A percentile compares a stretch with the other conserved stretches of the same genome.
phyloP scores from a whole-genome alignment of 345 rosid species.

The Limnanthes douglasii region DNA sequence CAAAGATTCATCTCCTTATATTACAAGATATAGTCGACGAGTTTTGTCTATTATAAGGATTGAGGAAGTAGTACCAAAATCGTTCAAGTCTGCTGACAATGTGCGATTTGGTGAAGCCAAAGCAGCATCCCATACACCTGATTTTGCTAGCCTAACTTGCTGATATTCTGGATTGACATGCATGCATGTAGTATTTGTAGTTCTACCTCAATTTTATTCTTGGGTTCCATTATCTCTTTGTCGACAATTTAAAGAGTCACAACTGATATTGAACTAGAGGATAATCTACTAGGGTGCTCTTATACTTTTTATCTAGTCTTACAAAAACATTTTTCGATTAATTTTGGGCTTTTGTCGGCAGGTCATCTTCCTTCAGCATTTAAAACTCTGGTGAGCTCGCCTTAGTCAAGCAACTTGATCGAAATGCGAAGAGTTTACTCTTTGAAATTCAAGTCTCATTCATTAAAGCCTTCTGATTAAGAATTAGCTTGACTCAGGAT shows the following conservation, averaged over 20 bases:
- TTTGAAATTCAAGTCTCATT: constrained; percentile 84
- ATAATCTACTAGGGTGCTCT: no score
- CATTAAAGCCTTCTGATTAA: constrained; percentile 50
- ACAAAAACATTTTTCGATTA: no score
- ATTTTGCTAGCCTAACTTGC: constrained; percentile 61
- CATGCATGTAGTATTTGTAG: constrained; percentile 37
- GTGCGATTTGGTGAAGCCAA: constrained; percentile 42
- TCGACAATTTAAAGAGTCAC: no score
- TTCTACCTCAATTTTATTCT: background rate
- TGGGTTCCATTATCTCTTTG: background rate
- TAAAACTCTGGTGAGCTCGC: constrained; percentile 98
- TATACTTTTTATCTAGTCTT: no score
- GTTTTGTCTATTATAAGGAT: constrained; percentile 85
- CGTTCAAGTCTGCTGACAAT: constrained; percentile 28
- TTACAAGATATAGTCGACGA: constrained; percentile 64
- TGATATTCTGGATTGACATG: constrained; percentile 98
- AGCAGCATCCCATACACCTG: constrained; percentile 36
- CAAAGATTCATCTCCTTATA: constrained; percentile 89
- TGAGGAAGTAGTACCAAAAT: constrained; percentile 73
- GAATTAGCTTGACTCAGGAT: constrained; percentile 97
- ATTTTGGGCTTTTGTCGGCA: constrained; percentile 23
- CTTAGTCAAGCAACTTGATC: constrained; percentile 59
- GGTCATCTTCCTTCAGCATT: constrained; percentile 81
- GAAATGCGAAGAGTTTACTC: constrained; percentile 93
- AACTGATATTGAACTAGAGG: no score